Evolutionary conservation across 352 stramenopile genomes (phyloP).

Genomic region (Lagenidium giganteum): DNA sequence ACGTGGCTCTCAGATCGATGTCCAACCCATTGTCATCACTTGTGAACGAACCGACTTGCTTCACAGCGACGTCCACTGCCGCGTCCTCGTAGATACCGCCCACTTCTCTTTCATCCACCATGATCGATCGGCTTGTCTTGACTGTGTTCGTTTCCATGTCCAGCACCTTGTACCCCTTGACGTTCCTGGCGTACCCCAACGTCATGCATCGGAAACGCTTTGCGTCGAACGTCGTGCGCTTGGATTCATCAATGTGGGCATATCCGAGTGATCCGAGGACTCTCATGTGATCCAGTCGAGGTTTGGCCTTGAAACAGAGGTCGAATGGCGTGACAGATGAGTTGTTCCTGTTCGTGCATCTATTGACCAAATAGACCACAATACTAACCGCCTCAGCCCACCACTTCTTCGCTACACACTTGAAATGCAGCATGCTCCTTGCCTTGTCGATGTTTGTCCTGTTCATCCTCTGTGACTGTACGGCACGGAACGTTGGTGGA

Average conservation of each 20-base stretch:
- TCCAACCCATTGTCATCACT: too few relatives aligned
- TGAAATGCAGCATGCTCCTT: slow-evolving; percentile 11
- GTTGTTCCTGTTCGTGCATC: slow-evolving; percentile 5
- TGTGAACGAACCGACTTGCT: too few relatives aligned
- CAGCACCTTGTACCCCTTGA: slow-evolving; percentile 15
- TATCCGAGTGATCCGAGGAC: slow-evolving; percentile 11
- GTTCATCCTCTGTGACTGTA: slow-evolving; percentile 19
- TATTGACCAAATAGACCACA: slow-evolving; percentile 12
- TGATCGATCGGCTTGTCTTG: background rate
- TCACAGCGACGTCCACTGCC: too few relatives aligned
- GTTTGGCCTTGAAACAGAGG: slow-evolving; percentile 5
- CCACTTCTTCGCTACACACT: slow-evolving; percentile 5
- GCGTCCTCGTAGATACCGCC: too few relatives aligned
- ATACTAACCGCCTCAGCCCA: slow-evolving; percentile 15
- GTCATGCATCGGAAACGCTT: slow-evolving; percentile 18
- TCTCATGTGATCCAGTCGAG: slow-evolving; percentile 13
- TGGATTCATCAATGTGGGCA: slow-evolving; percentile 7
- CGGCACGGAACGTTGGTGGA: slow-evolving; percentile 16
- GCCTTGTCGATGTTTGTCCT: slow-evolving; percentile 9
- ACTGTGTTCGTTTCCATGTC: slow-evolving; percentile 1
- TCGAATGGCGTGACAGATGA: slow-evolving; percentile 10
- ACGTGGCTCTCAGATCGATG: too few relatives aligned
- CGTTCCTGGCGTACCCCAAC: slow-evolving; percentile 14
- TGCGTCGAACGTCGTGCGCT: slow-evolving; percentile 13
- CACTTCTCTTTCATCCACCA: too few relatives aligned